phyloP scores from a whole-genome alignment of 352 stramenopile genomes.

The Saprolegnia parasitica region DNA sequence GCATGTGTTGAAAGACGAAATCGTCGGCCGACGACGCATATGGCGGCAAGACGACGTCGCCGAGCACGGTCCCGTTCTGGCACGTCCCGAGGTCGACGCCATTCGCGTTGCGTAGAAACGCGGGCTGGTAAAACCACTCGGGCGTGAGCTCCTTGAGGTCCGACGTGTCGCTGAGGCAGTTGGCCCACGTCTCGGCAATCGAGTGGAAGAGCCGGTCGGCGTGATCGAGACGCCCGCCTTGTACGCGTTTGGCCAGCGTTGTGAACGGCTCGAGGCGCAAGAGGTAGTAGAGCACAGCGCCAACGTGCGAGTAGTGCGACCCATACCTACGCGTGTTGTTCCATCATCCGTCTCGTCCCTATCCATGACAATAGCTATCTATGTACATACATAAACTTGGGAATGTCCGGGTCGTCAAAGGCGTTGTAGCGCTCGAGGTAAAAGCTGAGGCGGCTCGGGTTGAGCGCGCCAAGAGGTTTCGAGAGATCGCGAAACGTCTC shows the following conservation, averaged over 20 bases:
- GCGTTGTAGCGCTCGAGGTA: constrained; percentile 92
- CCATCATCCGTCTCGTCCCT: neutral
- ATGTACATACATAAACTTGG: constrained; percentile 74
- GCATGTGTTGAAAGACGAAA: constrained; percentile 82
- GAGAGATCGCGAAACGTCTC: constrained; percentile 93
- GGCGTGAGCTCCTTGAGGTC: constrained; percentile 93
- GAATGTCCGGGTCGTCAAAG: constrained; percentile 84
- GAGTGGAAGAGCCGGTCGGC: constrained; percentile 91
- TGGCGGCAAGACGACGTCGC: constrained; percentile 92
- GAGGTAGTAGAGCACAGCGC: constrained; percentile 98
- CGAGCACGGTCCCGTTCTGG: constrained; percentile 80
- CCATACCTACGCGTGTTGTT: constrained; percentile 57
- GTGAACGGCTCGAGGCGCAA: constrained; percentile 99
- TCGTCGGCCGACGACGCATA: constrained; percentile 80
- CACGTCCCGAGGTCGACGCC: constrained; percentile 66
- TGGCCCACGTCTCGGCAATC: constrained; percentile 85
- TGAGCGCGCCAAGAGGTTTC: constrained; percentile 97
- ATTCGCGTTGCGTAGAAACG: constrained; percentile 89
- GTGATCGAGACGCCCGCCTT: constrained; percentile 94
- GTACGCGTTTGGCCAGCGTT: constrained; percentile 89
- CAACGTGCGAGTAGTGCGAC: constrained; percentile 88
- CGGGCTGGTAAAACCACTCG: constrained; percentile 91
- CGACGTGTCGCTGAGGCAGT: constrained; percentile 84
- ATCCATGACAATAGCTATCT: neutral
- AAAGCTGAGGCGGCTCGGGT: constrained; percentile 86